Percentiles rank a stretch among this genome's conserved stretches.
phyloP scores from a whole-genome alignment of 257 asterid species.

The Anisodus tanguticus region DNA sequence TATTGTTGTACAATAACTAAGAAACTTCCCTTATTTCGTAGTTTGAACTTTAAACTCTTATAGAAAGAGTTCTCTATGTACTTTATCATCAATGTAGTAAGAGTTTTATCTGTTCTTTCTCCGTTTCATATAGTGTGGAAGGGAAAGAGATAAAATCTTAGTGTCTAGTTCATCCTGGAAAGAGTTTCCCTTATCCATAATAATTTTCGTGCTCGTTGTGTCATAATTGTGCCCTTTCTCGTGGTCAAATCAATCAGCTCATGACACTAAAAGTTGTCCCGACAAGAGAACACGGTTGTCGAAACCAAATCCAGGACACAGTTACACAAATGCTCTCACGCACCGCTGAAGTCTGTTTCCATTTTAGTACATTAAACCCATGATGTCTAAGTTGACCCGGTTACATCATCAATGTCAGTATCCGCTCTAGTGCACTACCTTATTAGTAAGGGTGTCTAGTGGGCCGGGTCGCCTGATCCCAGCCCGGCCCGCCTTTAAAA shows the following conservation, averaged over 20 bases:
- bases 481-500: too few relatives aligned
- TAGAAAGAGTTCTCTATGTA: not conserved
- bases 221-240: not conserved
- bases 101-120: not conserved
- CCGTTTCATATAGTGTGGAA: not conserved
- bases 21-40: not conserved
- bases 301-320: constrained; percentile 15
- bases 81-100: not conserved
- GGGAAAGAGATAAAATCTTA: not conserved
- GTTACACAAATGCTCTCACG: not conserved
- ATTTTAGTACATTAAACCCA: not conserved
- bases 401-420: not conserved
- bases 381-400: not conserved
- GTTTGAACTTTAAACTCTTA: not conserved
- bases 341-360: not conserved
- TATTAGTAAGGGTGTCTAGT: not conserved
- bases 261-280: not conserved
- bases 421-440: not conserved
- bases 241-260: constrained; percentile 13
- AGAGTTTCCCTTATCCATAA: not conserved
- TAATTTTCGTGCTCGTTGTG: not conserved
- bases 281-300: not conserved
- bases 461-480: too few relatives aligned
- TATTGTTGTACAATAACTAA: constrained; percentile 11
- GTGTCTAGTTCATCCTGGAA: not conserved